phyloP scores from a whole-genome alignment of 1,139 yeast species.

The Meyerozyma elateridarum region DNA sequence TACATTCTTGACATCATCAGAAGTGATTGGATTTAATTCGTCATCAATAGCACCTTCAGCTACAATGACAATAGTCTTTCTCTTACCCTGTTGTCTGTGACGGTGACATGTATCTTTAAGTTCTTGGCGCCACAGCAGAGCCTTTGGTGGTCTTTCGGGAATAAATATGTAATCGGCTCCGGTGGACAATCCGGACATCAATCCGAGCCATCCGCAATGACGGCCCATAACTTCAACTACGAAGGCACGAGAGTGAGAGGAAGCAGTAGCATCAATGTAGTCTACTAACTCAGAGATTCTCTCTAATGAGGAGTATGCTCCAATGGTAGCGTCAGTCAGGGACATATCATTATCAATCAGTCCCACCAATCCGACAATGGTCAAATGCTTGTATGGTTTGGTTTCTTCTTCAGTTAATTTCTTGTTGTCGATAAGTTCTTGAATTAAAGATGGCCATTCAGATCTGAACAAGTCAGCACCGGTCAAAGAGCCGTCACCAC shows the following conservation, averaged over 20 bases:
- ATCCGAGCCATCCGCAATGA: conserved; percentile 97
- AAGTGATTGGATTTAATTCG: conserved; percentile 74
- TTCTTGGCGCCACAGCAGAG: conserved; percentile 68
- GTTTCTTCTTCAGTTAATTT: conserved; percentile 54
- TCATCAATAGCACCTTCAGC: conserved; percentile 96
- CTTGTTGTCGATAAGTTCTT: conserved; percentile 56
- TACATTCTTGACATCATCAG: conserved; percentile 74
- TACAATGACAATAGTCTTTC: conserved; percentile 92
- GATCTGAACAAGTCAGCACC: conserved; percentile 93
- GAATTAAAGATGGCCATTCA: conserved; percentile 87
- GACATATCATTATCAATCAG: conserved; percentile 98
- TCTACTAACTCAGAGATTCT: conserved; percentile 92
- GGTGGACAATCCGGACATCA: conserved; percentile 93
- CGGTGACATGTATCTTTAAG: conserved; percentile 65
- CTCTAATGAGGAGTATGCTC: conserved; percentile 90
- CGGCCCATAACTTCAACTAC: conserved; percentile 99
- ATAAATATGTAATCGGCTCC: conserved; percentile 92
- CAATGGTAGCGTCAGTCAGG: conserved; percentile 91
- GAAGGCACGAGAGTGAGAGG: conserved; percentile 95
- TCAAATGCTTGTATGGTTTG: conserved; percentile 62
- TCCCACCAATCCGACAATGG: conserved; percentile 93
- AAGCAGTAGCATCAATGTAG: conserved; percentile 94
- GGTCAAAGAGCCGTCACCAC: conserved; percentile 97
- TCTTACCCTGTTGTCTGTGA: conserved; percentile 82
- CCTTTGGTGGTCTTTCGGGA: conserved; percentile 77